Conservation (phyloP, 495 filamentous ascomycete genomes). For the Aspergillus indologenus region DNA sequence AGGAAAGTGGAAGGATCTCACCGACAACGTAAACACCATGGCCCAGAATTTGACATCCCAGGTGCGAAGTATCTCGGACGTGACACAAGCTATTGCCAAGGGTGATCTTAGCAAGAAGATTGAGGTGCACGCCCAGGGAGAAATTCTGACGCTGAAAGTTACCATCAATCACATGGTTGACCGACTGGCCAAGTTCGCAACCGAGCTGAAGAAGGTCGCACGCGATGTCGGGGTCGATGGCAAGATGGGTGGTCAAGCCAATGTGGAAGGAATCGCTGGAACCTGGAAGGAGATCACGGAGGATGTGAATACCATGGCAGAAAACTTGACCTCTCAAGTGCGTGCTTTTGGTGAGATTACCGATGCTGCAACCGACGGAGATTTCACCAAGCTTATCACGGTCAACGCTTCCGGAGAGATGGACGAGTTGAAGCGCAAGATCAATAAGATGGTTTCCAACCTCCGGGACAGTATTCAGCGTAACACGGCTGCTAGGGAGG, state of each 20-base stretch:
- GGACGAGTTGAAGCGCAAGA: constrained; percentile 98
- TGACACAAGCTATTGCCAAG: constrained; percentile 94
- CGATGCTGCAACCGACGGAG: constrained; percentile 91
- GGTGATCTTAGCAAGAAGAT: constrained; percentile 96
- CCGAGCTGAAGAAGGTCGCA: constrained; percentile 91
- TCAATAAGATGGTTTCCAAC: constrained; percentile 98
- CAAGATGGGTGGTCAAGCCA: constrained; percentile 98
- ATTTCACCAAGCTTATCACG: constrained; percentile 96
- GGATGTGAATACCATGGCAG: constrained; percentile 98
- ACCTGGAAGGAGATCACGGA: constrained; percentile 99
- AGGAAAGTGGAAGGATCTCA: constrained; percentile 99
- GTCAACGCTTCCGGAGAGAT: constrained; percentile 98
- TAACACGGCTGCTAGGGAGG: constrained; percentile 95
- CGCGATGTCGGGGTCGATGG: constrained; percentile 97
- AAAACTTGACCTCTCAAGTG: constrained; percentile 96
- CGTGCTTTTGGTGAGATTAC: constrained; percentile 97
- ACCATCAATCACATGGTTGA: constrained; percentile 99
- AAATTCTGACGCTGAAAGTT: constrained; percentile 89
- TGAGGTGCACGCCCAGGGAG: constrained; percentile 90
- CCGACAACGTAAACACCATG: constrained; percentile 87
- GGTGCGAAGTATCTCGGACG: constrained; percentile 93
- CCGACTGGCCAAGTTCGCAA: constrained; percentile 92
- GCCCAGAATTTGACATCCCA: constrained; percentile 92
- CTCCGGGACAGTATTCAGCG: constrained; percentile 93
- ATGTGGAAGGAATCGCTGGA: constrained; percentile 88